phyloP scores from a whole-genome alignment of 1,284 basidiomycete genomes.

The Gomphus sp. region DNA sequence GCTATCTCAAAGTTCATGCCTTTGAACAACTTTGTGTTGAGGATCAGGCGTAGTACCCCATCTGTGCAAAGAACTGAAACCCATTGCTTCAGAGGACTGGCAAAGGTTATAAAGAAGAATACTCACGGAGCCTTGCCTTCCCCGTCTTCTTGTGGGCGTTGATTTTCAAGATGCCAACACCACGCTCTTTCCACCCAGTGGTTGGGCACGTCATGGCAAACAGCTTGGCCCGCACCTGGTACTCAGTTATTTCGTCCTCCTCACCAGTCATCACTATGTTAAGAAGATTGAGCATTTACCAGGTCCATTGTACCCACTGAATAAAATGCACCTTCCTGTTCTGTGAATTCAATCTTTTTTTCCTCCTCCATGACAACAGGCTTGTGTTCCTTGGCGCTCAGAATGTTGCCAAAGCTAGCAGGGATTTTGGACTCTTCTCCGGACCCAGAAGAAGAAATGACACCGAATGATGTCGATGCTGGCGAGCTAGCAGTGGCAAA shows the following conservation, averaged over 20 bases:
- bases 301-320: background rate
- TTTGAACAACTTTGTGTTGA: conserved; percentile 81
- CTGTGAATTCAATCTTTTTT: conserved; percentile 41
- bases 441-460: background rate
- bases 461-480: background rate
- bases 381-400: conserved; percentile 39
- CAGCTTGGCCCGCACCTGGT: conserved; percentile 81
- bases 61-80: conserved; percentile 87
- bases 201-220: conserved; percentile 54
- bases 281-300: background rate
- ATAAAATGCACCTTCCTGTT: conserved; percentile 52
- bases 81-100: background rate
- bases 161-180: conserved; percentile 73
- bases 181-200: conserved; percentile 81
- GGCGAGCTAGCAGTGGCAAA: conserved; percentile 32
- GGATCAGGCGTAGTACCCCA: conserved; percentile 76
- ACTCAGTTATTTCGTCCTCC: conserved; percentile 82
- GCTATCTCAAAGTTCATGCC: conserved; percentile 77
- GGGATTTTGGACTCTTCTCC: conserved; percentile 27
- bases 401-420: conserved; percentile 45
- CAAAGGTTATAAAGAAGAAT: conserved; percentile 1
- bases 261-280: conserved; percentile 77
- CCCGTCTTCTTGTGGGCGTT: conserved; percentile 69
- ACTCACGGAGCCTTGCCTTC: conserved; percentile 67
- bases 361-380: conserved; percentile 42